Conservation (phyloP, 1,284 basidiomycete species). For the Paramarasmius palmivorus region DNA sequence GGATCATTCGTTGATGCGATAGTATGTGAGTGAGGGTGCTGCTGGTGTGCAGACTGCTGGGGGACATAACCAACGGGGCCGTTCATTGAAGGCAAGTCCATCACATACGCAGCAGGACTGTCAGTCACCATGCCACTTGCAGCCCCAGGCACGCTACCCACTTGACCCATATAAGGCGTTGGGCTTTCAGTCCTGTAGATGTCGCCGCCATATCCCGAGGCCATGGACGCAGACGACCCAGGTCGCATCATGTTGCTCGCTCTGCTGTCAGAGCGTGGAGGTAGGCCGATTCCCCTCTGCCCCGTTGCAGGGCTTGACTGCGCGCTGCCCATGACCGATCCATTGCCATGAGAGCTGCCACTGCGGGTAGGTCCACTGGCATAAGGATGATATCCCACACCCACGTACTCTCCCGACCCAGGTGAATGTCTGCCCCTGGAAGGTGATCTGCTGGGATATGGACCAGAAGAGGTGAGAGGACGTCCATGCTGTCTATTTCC, state of each 20-base stretch:
- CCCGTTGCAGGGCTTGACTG: constrained; percentile 13
- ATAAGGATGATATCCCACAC: constrained; percentile 13
- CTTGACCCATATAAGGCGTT: constrained; percentile 23
- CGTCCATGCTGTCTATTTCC: constrained; percentile 13
- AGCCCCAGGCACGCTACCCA: not conserved
- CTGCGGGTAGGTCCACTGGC: constrained; percentile 9
- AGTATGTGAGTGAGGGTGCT: no score
- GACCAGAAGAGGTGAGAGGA: not conserved
- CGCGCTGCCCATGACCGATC: constrained; percentile 6
- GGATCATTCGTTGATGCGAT: not conserved
- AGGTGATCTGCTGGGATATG: not conserved
- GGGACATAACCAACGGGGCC: constrained; percentile 15
- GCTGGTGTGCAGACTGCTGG: not conserved
- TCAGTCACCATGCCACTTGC: constrained; percentile 25
- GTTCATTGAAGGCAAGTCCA: constrained; percentile 34
- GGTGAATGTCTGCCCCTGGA: not conserved
- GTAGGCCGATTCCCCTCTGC: constrained; percentile 17
- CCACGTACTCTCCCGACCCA: not conserved
- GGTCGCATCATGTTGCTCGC: constrained; percentile 1
- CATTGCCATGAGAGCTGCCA: constrained; percentile 8
- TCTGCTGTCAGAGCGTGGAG: not conserved
- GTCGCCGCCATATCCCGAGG: constrained; percentile 19
- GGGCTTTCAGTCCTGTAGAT: constrained; percentile 38
- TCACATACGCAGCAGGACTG: constrained; percentile 35
- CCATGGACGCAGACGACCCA: constrained; percentile 13